phyloP scores from a whole-genome alignment of 1,284 basidiomycete genomes.

The Entoloma clypeatum region DNA sequence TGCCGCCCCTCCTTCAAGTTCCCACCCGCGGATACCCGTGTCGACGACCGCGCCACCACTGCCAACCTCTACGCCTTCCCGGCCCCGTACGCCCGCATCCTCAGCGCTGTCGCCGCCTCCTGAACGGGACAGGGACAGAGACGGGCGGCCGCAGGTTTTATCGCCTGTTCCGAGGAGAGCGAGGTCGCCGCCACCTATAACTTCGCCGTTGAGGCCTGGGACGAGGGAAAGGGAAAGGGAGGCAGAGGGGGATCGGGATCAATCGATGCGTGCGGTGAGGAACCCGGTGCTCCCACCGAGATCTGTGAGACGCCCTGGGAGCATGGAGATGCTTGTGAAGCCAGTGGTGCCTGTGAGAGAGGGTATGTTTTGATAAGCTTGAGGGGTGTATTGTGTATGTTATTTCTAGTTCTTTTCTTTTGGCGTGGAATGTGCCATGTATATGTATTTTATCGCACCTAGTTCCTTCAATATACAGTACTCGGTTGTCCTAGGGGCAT shows the following conservation, averaged over 20 bases:
- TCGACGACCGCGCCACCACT: slow-evolving; percentile 24
- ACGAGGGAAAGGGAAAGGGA: slow-evolving; percentile 14
- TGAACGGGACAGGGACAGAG: slow-evolving; percentile 17
- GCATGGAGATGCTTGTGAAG: slow-evolving; percentile 38
- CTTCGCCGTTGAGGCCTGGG: slow-evolving; percentile 22
- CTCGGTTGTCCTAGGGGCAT: no score
- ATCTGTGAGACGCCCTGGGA: slow-evolving; percentile 61
- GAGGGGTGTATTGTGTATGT: no score
- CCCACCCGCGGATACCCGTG: slow-evolving; percentile 23
- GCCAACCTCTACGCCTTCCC: slow-evolving; percentile 21
- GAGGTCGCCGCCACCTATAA: slow-evolving; percentile 28
- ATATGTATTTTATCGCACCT: no score
- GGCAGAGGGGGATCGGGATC: slow-evolving; percentile 22
- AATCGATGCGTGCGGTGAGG: slow-evolving; percentile 33
- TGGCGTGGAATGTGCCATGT: no score
- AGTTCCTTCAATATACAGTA: no score
- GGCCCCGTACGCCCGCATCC: slow-evolving; percentile 13
- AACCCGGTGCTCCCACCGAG: slow-evolving; percentile 50
- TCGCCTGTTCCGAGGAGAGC: slow-evolving; percentile 29
- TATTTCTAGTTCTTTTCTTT: background rate
- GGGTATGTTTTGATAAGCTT: slow-evolving; percentile 60
- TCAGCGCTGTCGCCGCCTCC: slow-evolving; percentile 23
- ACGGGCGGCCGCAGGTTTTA: slow-evolving; percentile 20
- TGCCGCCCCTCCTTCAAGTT: slow-evolving; percentile 15
- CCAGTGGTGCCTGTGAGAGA: slow-evolving; percentile 48